phyloP scores from a whole-genome alignment of 176 grass and related monocot genomes.

The Hyparrhenia diplandra region DNA sequence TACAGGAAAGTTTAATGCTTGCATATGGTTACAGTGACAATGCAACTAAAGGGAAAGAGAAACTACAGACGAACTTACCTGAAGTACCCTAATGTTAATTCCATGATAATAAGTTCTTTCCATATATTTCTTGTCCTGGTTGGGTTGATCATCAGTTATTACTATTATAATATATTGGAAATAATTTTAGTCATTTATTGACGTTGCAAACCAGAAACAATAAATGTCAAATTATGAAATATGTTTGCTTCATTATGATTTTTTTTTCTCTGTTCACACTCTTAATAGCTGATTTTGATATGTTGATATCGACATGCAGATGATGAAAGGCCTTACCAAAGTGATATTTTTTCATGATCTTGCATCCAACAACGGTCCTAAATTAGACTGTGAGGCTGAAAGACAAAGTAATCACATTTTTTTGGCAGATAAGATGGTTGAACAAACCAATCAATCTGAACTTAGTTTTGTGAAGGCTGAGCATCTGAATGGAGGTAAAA shows the following conservation, averaged over 20 bases:
- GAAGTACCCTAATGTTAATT: constrained; percentile 33
- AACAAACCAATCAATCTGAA: constrained; percentile 42
- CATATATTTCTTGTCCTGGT: not conserved
- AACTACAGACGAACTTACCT: not conserved
- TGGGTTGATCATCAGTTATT: constrained; percentile 1
- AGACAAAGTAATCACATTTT: constrained; percentile 13
- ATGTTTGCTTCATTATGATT: not conserved
- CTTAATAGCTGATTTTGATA: constrained; percentile 1
- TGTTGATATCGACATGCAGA: constrained; percentile 11
- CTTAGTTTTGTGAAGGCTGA: constrained; percentile 33
- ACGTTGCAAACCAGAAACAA: not conserved
- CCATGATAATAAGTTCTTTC: not conserved
- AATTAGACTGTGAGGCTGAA: constrained; percentile 27
- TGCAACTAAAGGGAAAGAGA: constrained; percentile 22
- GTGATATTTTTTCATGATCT: constrained; percentile 36
- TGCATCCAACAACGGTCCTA: constrained; percentile 1
- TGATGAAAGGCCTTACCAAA: constrained; percentile 28
- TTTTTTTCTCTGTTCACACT: not conserved
- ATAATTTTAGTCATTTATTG: not conserved
- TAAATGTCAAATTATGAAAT: not conserved
- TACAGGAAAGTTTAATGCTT: constrained; percentile 3
- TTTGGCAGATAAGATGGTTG: constrained; percentile 44
- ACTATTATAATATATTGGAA: not conserved
- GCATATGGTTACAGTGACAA: constrained; percentile 6
- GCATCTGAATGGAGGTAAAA: constrained; percentile 40